Evolutionary conservation across 192 early-diverging fungal genomes (phyloP), one percentile per base, ranked within the genome.

Genomic region (Gamsiella multidivaricata): DNA sequence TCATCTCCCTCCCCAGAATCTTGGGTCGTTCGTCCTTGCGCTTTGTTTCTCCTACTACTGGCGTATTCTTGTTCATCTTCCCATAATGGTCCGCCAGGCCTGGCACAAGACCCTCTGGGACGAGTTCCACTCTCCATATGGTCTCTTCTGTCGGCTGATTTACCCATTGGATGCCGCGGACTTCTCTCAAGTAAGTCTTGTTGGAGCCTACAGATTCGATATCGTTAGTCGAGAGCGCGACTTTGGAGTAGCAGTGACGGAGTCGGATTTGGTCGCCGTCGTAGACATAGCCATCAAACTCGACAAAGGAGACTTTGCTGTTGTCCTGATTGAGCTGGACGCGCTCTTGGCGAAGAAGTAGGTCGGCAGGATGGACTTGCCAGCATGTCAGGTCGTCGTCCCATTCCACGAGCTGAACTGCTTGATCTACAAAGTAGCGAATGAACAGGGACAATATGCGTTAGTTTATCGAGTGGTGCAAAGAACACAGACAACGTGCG

Each of bases 331-430:
- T 76, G 5, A 68, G 49, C 12, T 45, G 50, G 5, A 20, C 33
- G 29, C 68, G 65, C 17, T 61, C 31, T 33, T 62, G 56, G 11
- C 54, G 62, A 17, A 75, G 41, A 15, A 9, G 12, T 0, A 58
- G 72, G 20, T 75, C 73, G 14, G 73, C 64, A 17, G 73, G 73
- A 42, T 53, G 68, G 45, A 76, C 52, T 39, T 68, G 73, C 64
- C 73, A 76, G 33, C 73, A 68, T n/a, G 73, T 76, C 10, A 76
- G 42, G 2, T 68, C 73, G 25, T 76, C 73, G 46, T 76, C 65
- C 73, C 73, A 76, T 36, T 76, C 73, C 2, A 76, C 73, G n/a
- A 76, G 53, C 41, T 76, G 73, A 9, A 76, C 10, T n/a, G 65
- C 65, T 68, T 68, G 73, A 31, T 67, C 64, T 68, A 55, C 8